Evolutionary conservation across 2,329 filamentous ascomycete genomes (phyloP).

Genomic region (Colletotrichum gloeosporioides): DNA sequence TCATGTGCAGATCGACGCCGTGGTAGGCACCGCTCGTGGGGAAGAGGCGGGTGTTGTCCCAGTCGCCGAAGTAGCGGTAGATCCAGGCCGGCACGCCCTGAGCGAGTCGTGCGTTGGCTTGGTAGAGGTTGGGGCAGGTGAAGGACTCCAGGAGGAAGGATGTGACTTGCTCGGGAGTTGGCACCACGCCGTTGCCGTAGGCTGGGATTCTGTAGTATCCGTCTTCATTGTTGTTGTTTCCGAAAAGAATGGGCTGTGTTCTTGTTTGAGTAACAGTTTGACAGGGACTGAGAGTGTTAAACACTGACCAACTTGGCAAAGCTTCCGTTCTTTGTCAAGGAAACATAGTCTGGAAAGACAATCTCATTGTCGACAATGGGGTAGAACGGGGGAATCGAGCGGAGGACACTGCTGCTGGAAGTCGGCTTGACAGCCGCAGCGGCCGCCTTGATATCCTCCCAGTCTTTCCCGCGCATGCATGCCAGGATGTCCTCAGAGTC

Average conservation of each 20-base stretch:
- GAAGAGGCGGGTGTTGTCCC: slow-evolving; percentile 51
- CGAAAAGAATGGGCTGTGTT: slow-evolving; percentile 43
- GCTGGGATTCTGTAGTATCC: slow-evolving; percentile 52
- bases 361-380: slow-evolving; percentile 43
- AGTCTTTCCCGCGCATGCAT: slow-evolving; percentile 42
- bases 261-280: neutral
- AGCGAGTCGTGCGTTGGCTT: slow-evolving; percentile 37
- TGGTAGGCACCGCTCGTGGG: slow-evolving; percentile 53
- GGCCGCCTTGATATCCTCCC: slow-evolving; percentile 39
- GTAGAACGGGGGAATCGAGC: slow-evolving; percentile 44
- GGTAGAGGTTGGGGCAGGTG: slow-evolving; percentile 47
- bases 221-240: slow-evolving; percentile 50
- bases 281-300: rapidly evolving
- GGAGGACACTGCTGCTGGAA: slow-evolving; percentile 37
- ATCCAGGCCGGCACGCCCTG: slow-evolving; percentile 45
- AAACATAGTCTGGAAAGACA: slow-evolving; percentile 46
- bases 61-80: slow-evolving; percentile 55
- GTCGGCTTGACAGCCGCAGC: slow-evolving; percentile 37
- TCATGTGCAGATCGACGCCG: slow-evolving; percentile 51
- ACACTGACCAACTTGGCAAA: slow-evolving; percentile 35
- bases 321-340: slow-evolving; percentile 33
- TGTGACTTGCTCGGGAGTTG: slow-evolving; percentile 40
- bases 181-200: slow-evolving; percentile 40
- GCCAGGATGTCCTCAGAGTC: slow-evolving; percentile 29
- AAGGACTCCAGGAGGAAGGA: slow-evolving; percentile 50